Percentiles rank a stretch among this genome's conserved stretches.
phyloP scores from a whole-genome alignment of 164 flowering plant genomes.

The Cinnamomum micranthum region DNA sequence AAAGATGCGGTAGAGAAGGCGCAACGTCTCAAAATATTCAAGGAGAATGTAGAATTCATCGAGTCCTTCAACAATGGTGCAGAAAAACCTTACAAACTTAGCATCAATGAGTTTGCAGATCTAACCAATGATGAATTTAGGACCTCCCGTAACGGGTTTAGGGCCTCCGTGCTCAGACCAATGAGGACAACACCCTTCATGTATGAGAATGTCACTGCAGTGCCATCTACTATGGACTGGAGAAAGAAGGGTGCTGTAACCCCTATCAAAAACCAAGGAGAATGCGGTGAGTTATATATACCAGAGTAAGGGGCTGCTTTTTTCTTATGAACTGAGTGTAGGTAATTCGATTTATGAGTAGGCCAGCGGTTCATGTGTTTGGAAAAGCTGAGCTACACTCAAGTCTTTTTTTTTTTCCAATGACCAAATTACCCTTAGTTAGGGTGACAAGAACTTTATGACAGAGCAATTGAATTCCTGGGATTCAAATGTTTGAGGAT shows the following conservation, averaged over 20 bases:
- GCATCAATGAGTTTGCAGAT: constrained; percentile 34
- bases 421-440: not conserved
- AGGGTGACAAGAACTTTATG: not conserved
- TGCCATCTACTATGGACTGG: constrained; percentile 20
- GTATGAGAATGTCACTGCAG: constrained; percentile 10
- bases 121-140: constrained; percentile 23
- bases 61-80: constrained; percentile 42
- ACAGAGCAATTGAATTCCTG: no score
- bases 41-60: constrained; percentile 43
- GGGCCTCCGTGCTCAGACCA: not conserved
- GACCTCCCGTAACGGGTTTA: constrained; percentile 3
- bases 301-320: no score
- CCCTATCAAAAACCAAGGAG: constrained; percentile 18
- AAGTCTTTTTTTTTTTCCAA: no score
- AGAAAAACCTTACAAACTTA: constrained; percentile 36
- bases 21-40: constrained; percentile 48
- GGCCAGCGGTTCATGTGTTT: not conserved
- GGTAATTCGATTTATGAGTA: not conserved
- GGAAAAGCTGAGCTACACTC: not conserved
- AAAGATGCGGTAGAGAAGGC: constrained; percentile 22
- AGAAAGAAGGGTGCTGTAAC: constrained; percentile 22
- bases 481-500: no score
- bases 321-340: not conserved
- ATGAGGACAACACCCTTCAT: no score
- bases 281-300: constrained; percentile 12